Evolutionary conservation across 352 stramenopile species (phyloP).

Genomic region (Globisporangium splendens): DNA sequence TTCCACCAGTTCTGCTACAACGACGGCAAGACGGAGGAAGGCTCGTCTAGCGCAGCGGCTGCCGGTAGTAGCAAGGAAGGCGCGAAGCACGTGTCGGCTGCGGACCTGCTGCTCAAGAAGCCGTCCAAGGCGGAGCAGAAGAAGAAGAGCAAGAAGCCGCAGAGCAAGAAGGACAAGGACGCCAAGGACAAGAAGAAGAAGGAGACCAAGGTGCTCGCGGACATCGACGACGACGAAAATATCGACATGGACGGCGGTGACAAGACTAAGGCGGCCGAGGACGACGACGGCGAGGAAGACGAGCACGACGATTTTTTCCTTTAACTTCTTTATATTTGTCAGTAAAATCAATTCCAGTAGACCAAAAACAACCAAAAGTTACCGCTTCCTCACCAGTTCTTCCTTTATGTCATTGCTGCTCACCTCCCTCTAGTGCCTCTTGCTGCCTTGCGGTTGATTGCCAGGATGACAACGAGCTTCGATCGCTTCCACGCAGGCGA

Average conservation of each 20-base stretch:
- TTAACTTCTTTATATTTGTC: constrained; percentile 14
- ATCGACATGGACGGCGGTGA: constrained; percentile 18
- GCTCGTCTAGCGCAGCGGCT: constrained; percentile 9
- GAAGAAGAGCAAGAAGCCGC: constrained; percentile 54
- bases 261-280: constrained; percentile 8
- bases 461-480: no score
- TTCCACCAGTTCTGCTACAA: constrained; percentile 80
- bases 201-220: constrained; percentile 33
- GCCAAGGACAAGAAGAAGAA: constrained; percentile 20
- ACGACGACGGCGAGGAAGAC: constrained; percentile 36
- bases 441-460: no score
- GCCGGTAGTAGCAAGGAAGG: background rate
- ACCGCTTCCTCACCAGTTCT: no score
- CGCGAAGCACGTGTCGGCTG: constrained; percentile 16
- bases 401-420: background rate
- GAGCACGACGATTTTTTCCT: constrained; percentile 72
- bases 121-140: constrained; percentile 67
- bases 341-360: background rate
- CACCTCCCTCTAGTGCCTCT: background rate
- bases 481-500: no score
- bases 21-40: constrained; percentile 30
- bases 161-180: constrained; percentile 41
- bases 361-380: constrained; percentile 9
- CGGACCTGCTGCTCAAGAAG: constrained; percentile 60
- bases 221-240: constrained; percentile 44